A percentile compares a stretch with the other conserved stretches of the same genome.
These are phyloP conservation scores for Chiua virens DNA, from an alignment of 768 basidiomycete genomes.

Conservation along the genomic window DNA sequence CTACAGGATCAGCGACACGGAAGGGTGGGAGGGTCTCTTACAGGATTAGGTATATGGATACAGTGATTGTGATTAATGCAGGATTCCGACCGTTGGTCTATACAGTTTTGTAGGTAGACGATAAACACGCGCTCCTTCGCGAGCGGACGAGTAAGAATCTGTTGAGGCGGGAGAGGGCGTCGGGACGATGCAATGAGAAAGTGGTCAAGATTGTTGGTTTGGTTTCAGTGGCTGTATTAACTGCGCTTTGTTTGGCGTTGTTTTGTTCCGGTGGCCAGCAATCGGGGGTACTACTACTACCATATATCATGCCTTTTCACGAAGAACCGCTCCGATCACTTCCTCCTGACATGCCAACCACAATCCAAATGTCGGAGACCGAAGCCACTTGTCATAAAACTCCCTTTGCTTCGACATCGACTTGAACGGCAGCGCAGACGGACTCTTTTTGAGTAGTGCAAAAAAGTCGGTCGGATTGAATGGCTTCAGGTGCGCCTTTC, in stretches of 20 bases:
- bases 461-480: conserved; percentile 73
- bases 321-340: conserved; percentile 60
- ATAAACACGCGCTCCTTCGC: conserved; percentile 9
- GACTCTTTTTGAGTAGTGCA: conserved; percentile 67
- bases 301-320: conserved; percentile 9
- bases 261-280: conserved; percentile 25
- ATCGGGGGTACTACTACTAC: not conserved
- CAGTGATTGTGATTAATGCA: conserved; percentile 26
- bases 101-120: conserved; percentile 28
- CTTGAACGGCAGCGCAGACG: conserved; percentile 73
- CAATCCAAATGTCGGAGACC: conserved; percentile 72
- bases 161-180: not conserved
- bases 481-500: conserved; percentile 52
- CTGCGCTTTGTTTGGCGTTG: conserved; percentile 23
- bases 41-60: conserved; percentile 37
- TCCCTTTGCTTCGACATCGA: conserved; percentile 61
- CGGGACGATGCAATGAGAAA: conserved; percentile 16
- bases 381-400: conserved; percentile 78
- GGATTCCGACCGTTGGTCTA: conserved; percentile 16
- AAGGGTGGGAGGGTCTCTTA: conserved; percentile 24
- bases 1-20: conserved; percentile 32
- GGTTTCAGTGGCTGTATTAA: conserved; percentile 15
- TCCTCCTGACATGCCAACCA: conserved; percentile 81
- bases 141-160: conserved; percentile 4
- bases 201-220: conserved; percentile 4